Percentiles rank a stretch among this genome's conserved stretches.
phyloP scores from a whole-genome alignment of 805 yeast species.

The Schwanniomyces sp. region DNA sequence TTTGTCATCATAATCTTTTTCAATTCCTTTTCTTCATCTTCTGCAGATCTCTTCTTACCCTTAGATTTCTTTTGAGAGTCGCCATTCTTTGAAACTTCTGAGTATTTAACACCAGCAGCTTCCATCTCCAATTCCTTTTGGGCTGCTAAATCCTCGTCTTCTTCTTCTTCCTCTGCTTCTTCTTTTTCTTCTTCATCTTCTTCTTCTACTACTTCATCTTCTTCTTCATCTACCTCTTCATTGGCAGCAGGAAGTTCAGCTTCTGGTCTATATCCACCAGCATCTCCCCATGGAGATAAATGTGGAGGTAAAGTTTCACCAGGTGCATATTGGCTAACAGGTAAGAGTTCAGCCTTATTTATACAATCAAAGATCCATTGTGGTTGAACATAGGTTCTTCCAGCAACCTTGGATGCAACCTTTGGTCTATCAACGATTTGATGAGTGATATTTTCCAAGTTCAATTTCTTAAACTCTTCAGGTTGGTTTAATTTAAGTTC shows the following conservation, averaged over 20 bases:
- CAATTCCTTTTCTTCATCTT: constrained; percentile 83
- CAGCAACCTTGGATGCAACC: constrained; percentile 71
- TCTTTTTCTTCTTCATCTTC: constrained; percentile 49
- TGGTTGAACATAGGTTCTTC: constrained; percentile 93
- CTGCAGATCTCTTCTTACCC: constrained; percentile 51
- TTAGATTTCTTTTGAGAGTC: constrained; percentile 28
- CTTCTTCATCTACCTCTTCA: constrained; percentile 51
- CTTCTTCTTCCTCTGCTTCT: constrained; percentile 52
- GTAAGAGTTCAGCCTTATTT: constrained; percentile 70
- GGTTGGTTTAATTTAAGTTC: constrained; percentile 57
- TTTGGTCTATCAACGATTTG: constrained; percentile 94
- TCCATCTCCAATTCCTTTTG: constrained; percentile 81
- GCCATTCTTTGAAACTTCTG: constrained; percentile 46
- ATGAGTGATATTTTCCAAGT: constrained; percentile 76
- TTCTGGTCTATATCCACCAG: constrained; percentile 85
- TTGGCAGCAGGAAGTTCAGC: constrained; percentile 43
- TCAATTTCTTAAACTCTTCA: constrained; percentile 46
- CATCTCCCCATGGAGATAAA: constrained; percentile 98
- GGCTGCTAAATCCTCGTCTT: constrained; percentile 63
- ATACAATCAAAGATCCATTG: constrained; percentile 96
- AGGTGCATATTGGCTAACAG: constrained; percentile 83
- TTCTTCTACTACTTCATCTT: constrained; percentile 46
- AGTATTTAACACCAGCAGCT: constrained; percentile 79
- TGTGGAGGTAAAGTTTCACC: constrained; percentile 97
- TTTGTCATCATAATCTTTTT: constrained; percentile 97